phyloP scores from a whole-genome alignment of 2,329 filamentous ascomycete genomes.

The Davidsoniella australis region DNA sequence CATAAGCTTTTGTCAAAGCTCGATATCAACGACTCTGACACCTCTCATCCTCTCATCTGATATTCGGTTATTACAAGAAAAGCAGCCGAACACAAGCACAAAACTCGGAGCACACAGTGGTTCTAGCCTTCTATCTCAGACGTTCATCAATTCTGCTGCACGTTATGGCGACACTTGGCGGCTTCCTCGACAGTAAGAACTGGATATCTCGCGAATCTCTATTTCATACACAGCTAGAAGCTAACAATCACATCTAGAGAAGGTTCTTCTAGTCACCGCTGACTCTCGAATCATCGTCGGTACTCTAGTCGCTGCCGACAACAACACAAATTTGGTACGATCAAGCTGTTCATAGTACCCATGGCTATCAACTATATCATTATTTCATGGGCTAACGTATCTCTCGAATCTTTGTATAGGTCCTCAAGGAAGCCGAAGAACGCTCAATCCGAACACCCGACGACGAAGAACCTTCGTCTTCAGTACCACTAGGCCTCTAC shows the following conservation, averaged over 20 bases:
- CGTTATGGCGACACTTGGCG: slow-evolving; percentile 27
- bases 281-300: slow-evolving; percentile 80
- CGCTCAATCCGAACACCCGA: slow-evolving; percentile 77
- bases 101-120: too few species aligned
- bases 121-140: too few species aligned
- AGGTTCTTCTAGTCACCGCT: slow-evolving; percentile 77
- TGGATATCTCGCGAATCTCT: neutral
- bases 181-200: slow-evolving; percentile 27
- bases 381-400: neutral
- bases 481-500: slow-evolving; percentile 75
- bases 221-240: neutral
- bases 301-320: slow-evolving; percentile 69
- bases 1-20: too few species aligned
- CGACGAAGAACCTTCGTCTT: slow-evolving; percentile 62
- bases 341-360: neutral
- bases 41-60: too few species aligned
- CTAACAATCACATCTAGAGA: slow-evolving; percentile 39
- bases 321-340: slow-evolving; percentile 69
- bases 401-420: slow-evolving; percentile 26
- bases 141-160: neutral
- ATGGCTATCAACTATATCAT: neutral
- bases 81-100: too few species aligned
- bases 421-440: slow-evolving; percentile 68
- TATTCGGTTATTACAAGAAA: too few species aligned
- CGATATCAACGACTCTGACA: too few species aligned